Conservation (phyloP, 2,329 filamentous ascomycete species). For the Trichoderma cornu-damae region DNA sequence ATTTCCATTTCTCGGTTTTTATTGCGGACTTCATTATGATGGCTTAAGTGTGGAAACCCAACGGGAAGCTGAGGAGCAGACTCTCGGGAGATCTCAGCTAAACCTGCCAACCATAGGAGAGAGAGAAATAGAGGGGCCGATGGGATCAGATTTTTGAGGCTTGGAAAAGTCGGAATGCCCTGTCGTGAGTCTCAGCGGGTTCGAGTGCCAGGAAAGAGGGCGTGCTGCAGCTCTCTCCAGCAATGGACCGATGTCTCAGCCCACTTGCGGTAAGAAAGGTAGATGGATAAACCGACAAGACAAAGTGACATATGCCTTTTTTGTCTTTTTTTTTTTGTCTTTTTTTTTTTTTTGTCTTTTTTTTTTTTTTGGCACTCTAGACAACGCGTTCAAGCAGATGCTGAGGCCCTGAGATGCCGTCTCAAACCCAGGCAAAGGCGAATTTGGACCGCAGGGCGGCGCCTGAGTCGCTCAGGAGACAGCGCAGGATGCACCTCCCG, state of each 20-base stretch:
- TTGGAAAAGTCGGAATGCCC: not conserved
- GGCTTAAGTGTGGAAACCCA: not conserved
- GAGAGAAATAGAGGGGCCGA: not conserved
- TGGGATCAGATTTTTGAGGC: not conserved
- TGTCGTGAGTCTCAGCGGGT: not conserved
- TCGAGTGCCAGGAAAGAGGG: not conserved
- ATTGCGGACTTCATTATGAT: slow-evolving; percentile 22
- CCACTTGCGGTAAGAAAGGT: not conserved
- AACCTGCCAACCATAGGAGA: slow-evolving; percentile 11
- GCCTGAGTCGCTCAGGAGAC: slow-evolving; percentile 6
- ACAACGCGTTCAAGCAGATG: not conserved
- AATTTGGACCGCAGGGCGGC: not conserved
- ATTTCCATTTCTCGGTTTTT: slow-evolving; percentile 34
- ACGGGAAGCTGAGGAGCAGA: not conserved
- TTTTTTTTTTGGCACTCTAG: not conserved
- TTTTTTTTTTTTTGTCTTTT: not conserved
- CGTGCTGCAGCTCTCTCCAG: not conserved
- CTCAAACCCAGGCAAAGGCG: not conserved
- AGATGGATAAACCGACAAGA: not conserved
- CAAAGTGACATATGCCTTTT: not conserved
- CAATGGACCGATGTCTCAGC: slow-evolving; percentile 17
- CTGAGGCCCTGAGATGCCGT: not conserved
- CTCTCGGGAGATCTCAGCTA: slow-evolving; percentile 4
- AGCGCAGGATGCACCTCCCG: slow-evolving; percentile 5
- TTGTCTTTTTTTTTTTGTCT: not conserved